Conservation (phyloP, 495 filamentous ascomycete species). For the Penicillium desertorum region DNA sequence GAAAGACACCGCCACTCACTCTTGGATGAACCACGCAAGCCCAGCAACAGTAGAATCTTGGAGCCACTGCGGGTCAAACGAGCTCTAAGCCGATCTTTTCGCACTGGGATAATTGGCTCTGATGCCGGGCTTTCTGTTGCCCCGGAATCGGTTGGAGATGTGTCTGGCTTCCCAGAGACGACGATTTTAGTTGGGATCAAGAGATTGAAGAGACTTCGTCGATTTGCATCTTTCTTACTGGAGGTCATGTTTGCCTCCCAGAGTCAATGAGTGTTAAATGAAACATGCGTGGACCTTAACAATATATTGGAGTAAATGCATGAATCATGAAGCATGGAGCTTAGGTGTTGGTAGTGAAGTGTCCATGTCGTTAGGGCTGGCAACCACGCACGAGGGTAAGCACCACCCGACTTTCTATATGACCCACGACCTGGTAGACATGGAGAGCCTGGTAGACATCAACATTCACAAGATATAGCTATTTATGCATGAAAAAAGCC, state of each 20-base stretch:
- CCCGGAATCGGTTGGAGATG: conserved; percentile 23
- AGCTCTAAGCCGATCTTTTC: conserved; percentile 17
- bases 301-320: conserved; percentile 7
- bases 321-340: background rate
- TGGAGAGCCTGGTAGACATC: background rate
- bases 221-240: conserved; percentile 17
- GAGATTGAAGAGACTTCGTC: conserved; percentile 27
- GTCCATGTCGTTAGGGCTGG: background rate
- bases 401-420: background rate
- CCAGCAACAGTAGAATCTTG: conserved; percentile 27
- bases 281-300: conserved; percentile 5
- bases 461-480: background rate
- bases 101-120: conserved; percentile 15
- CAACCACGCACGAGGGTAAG: background rate
- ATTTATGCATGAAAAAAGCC: background rate
- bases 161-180: conserved; percentile 12
- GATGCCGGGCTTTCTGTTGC: conserved; percentile 31
- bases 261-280: conserved; percentile 12
- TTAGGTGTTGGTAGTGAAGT: background rate
- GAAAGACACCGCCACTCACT: conserved; percentile 12
- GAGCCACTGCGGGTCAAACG: conserved; percentile 29
- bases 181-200: conserved; percentile 23
- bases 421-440: background rate
- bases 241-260: conserved; percentile 22
- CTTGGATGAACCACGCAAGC: conserved; percentile 22